Evolutionary conservation across 2,329 filamentous ascomycete genomes (phyloP).

Genomic region (Fusarium sp.): DNA sequence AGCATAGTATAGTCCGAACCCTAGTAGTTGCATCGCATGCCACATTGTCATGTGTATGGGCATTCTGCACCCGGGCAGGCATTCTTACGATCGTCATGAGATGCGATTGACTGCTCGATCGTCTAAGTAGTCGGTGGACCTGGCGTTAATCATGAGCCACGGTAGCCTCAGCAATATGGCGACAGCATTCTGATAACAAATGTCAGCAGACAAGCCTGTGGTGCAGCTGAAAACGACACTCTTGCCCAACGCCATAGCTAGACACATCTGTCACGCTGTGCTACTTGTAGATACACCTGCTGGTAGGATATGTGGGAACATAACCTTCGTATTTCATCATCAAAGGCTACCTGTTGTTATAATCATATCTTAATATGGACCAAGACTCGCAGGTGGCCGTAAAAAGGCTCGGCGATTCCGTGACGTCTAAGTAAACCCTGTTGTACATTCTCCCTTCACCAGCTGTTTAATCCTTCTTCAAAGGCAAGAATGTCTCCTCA

Average conservation of each 20-base stretch:
- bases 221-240: background rate
- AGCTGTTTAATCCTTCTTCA: slow-evolving; percentile 85
- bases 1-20: background rate
- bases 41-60: background rate
- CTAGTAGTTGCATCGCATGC: too few species aligned
- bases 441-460: slow-evolving; percentile 49
- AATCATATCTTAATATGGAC: slow-evolving; percentile 6
- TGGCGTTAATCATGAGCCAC: background rate
- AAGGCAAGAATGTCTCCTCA: slow-evolving; percentile 81
- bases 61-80: background rate
- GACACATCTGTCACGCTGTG: background rate
- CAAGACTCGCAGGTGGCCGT: background rate
- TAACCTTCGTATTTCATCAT: background rate
- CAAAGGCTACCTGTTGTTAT: background rate
- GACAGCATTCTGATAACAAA: background rate
- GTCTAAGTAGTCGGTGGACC: background rate
- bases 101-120: background rate
- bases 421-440: slow-evolving; percentile 44
- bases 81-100: background rate
- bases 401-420: slow-evolving; percentile 41
- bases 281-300: background rate
- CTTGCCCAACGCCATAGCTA: background rate
- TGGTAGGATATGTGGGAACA: background rate
- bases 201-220: background rate
- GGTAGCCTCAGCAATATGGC: background rate